Evolutionary conservation across 164 flowering plant genomes (phyloP), one percentile per base, ranked within the genome.

Genomic region (Hamamelis virginiana): DNA sequence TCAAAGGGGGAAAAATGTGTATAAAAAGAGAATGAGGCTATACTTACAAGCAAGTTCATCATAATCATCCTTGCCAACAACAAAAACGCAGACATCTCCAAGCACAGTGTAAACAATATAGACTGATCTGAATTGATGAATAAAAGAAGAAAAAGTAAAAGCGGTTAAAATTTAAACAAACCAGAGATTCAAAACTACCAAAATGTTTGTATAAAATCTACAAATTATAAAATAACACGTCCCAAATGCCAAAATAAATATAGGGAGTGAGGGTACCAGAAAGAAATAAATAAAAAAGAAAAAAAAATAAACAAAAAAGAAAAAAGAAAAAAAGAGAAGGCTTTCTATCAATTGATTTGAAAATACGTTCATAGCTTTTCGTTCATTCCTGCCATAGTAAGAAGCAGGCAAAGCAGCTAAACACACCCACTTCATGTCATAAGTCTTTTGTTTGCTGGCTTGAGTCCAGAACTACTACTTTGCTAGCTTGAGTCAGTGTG

Each of bases 11-110:
- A 33, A 33, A 33, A 44, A 59, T 38, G 25, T 19, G 1, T 27
- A 66, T 47, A 50, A 23, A 25, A 66, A 23, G 5, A 48, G 16
- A 21, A 38, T 8, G 1, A 47, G 23, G 18, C 14, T 33, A 50
- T 52, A 85, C 99, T 86, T 84, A 95, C 99, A 87, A n/a, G 98
- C 89, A 71, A 95, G 96, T 81, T 95, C 99, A 73, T 95, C 99
- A 68, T 95, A 95, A 64, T 86, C 96, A 75, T 95, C 99, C 85
- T 95, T 95, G 79, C 99, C 99, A 52, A 95, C 97, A 66, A 87
- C 85, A 70, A 73, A 95, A 62, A 95, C 71, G 81, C 94, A 86
- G 73, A 95, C 91, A 82, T 90, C 99, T 61, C 99, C 97, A 59
- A 95, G 93, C 68, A 92, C 86, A 0, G 99, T 91, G 80, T 92